Evolutionary conservation across 495 filamentous ascomycete species (phyloP), one percentile per base, ranked within the genome.

Genomic region (Talaromyces trachyspermus): DNA sequence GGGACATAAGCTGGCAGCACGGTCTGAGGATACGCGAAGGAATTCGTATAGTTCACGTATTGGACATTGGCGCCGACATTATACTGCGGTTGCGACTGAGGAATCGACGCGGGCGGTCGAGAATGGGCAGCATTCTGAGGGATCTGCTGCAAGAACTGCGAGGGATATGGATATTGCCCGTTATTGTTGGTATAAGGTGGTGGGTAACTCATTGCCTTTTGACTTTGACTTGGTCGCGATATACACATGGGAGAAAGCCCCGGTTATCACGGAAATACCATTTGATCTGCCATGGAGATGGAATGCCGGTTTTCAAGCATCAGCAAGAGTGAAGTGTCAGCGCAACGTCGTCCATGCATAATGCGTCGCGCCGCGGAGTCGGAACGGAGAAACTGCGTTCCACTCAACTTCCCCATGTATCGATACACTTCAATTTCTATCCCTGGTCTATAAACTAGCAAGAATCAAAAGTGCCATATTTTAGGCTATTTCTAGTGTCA

Each of bases 161-260:
- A 65, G 49, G 65, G 61, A 42, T 70, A 70, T 47, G 65, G 71
- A 56, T 68, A 68, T 42, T 42, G 39, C 23, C 39, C 39, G 11
- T 24, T 24, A 50, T 65, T 65, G 57, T 67, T 59, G 52, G 66
- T 60, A 51, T 69, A 61, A 42, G 69, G 65, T 41, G 69, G 68
- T 68, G 68, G 66, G 53, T 62, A 73, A 66, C 64, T 73, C 70
- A 73, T 73, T 58, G 64, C 69, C 68, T 60, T 63, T 49, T 55
- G 15, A n/a, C n/a, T n/a, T n/a, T 8, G 15, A 42, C 12, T 23
- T 20, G 39, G 26, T 20, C 4, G 5, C 24, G 23, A 5, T 4
- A 18, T 22, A 24, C 7, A 18, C 18, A n/a, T 40, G 37, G 37
- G 37, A 24, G 9, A 5, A 40, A 5, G 14, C 18, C 23, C 37